A percentile compares a stretch with the other conserved stretches of the same genome.
Evolutionary conservation across 2,329 filamentous ascomycete species (phyloP).

Genomic region (Cladophialophora bantiana): DNA sequence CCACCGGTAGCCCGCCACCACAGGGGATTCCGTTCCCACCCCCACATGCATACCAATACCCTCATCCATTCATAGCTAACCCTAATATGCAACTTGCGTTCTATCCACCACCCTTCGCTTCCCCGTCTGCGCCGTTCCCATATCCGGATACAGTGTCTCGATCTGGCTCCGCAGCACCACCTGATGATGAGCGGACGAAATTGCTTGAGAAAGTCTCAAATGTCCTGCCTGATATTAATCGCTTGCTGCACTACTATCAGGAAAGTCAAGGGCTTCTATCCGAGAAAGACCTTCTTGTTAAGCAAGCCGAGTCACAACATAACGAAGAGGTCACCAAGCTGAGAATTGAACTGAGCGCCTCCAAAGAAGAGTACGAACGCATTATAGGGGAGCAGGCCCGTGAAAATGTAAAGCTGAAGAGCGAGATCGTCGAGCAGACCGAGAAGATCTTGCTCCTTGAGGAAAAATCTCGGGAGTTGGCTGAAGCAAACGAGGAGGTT

Average conservation of each 20-base stretch:
- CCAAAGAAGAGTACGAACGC: constrained; percentile 50
- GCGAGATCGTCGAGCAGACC: constrained; percentile 27
- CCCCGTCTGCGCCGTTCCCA: constrained; percentile 15
- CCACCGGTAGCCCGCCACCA: constrained; percentile 29
- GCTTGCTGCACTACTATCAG: constrained; percentile 56
- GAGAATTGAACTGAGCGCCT: constrained; percentile 57
- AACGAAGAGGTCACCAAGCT: constrained; percentile 57
- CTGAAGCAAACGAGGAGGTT: constrained; percentile 52
- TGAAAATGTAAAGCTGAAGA: constrained; percentile 34
- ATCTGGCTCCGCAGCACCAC: constrained; percentile 25
- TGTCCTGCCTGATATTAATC: constrained; percentile 56
- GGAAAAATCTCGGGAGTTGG: constrained; percentile 39
- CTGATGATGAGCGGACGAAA: constrained; percentile 32
- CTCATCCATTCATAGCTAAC: constrained; percentile 21
- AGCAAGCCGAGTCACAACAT: constrained; percentile 57
- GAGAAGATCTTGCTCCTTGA: constrained; percentile 41
- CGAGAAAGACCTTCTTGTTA: constrained; percentile 58
- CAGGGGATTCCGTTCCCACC: constrained; percentile 22
- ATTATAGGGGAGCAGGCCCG: constrained; percentile 41
- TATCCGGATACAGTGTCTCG: constrained; percentile 23
- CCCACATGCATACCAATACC: constrained; percentile 29
- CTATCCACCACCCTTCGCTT: constrained; percentile 26
- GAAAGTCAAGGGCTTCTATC: constrained; percentile 59
- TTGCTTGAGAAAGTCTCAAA: constrained; percentile 51
- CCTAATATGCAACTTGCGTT: constrained; percentile 25